Base-by-base conservation (phyloP, 345 rosid species). In the Boechera retrofracta region DNA sequence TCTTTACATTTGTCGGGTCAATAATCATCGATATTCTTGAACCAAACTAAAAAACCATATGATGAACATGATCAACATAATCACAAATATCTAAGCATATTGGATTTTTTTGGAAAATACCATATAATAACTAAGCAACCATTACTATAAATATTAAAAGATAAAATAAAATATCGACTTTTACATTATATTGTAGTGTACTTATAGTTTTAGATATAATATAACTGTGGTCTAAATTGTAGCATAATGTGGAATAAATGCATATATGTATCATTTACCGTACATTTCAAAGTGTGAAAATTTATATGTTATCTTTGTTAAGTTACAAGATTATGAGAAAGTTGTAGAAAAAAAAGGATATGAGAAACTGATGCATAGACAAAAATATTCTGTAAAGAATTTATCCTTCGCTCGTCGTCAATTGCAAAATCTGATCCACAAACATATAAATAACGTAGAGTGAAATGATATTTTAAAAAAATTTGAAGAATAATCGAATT, bases 401-500 rank as follows among this genome's bases (percentile, higher is more conserved):
- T 66, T 49, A 67, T 67, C 21, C 18, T 51, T 67, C 10, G 47
- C 33, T 52, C 49, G 15, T 67, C n/a, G 33, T 67, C 60, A 67
- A 51, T 24, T 10, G 24, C 21, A 38, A 44, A 7, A 69, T 56
- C 21, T 71, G 66, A 45, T 58, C 53, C 58, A 59, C 0, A 5
- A 59, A 71, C 26, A 33, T 48, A 49, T 15, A 12, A 45, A 18
- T 57, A 28, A 21, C 18, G 5, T 32, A 45, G 18, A 32, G 21
- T 7, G 49, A 52, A 5, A 26, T 55, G 39, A 44, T 44, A 55
- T 35, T 28, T 21, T 21, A 1, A 21, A 6, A 58, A 36, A 16
- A 16, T 2, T 10, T 18, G 32, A 67, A 57, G 73, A 58, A 75
- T 75, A 67, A 67, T 75, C 11, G 73, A 67, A 75, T 75, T 75